Evolutionary conservation across 768 basidiomycete genomes (phyloP), one percentile per base, ranked within the genome.

Genomic region (Chalciporus pseudorubinellus): DNA sequence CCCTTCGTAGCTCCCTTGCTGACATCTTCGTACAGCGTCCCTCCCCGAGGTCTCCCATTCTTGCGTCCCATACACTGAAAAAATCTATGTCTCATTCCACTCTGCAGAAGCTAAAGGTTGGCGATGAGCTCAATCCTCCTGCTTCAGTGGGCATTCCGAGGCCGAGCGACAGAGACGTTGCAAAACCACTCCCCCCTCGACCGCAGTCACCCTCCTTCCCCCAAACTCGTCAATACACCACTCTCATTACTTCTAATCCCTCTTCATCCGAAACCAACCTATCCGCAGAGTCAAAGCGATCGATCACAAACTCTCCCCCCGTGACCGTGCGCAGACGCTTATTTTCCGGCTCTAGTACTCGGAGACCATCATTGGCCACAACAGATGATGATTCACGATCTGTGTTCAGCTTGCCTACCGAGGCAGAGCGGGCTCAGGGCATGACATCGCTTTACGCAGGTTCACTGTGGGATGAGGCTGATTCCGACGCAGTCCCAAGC

Each of bases 101-200:
- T 45, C 69, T 85, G 34, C 64, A 64, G 33, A 75, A 72, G 64
- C 19, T 33, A 26, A 53, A 48, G 26, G 9, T 34, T 9, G 39
- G 40, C 5, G 28, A 31, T 7, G 57, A 58, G 19, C 64, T 65
- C 56, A 69, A 64, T 13, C 58, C 63, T 48, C 52, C n/a, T 64
- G 16, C 12, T 67, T 24, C 21, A 13, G 31, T 50, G 9, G 12
- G 31, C 28, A 20, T 42, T 72, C 39, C 63, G 60, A 26, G 60
- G 72, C 16, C 51, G 59, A 44, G 59, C 18, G 69, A 71, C 19
- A 77, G 73, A 63, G 67, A 44, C 14, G 69, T 69, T 14, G 74
- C 70, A 52, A 83, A 84, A 63, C 83, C 83, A 62, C 79, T 79
- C 33, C 83, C 81, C n/a, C 85, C 84, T 57, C 80, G 77, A 39